Evolutionary conservation across 129 eudicot genomes (phyloP).

Genomic region (Flaveria ramosissima): DNA sequence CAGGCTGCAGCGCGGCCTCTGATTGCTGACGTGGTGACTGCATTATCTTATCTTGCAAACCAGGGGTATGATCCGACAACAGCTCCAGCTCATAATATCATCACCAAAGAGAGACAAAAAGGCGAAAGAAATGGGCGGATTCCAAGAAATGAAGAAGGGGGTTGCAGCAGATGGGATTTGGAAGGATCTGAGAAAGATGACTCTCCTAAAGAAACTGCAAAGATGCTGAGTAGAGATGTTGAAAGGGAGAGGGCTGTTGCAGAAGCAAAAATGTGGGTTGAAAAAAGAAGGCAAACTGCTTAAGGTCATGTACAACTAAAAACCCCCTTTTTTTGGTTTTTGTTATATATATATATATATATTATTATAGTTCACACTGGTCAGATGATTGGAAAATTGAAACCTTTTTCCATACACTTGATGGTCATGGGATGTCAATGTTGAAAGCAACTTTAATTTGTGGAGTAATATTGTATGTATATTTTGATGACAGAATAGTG

Average conservation of each 20-base stretch:
- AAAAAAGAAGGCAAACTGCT: constrained; percentile 66
- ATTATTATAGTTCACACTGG: not conserved
- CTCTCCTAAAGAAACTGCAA: constrained; percentile 74
- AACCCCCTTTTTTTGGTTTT: not conserved
- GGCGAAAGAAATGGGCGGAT: constrained; percentile 41
- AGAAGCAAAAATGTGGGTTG: constrained; percentile 99
- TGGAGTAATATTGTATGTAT: constrained; percentile 22
- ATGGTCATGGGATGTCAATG: constrained; percentile 1
- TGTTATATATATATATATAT: no score
- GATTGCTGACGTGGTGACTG: constrained; percentile 65
- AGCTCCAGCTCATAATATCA: constrained; percentile 38
- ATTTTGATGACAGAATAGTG: constrained; percentile 8
- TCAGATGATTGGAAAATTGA: constrained; percentile 6
- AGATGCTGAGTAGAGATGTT: constrained; percentile 62
- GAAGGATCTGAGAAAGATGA: constrained; percentile 81
- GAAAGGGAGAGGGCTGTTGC: constrained; percentile 94
- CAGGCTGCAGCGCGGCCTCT: constrained; percentile 49
- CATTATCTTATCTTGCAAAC: constrained; percentile 83
- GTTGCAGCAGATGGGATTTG: constrained; percentile 69
- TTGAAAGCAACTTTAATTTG: not conserved
- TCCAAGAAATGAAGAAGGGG: constrained; percentile 43
- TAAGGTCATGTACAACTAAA: constrained; percentile 36
- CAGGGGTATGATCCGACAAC: constrained; percentile 62
- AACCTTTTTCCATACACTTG: not conserved
- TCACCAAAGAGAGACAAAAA: constrained; percentile 27